Base-by-base conservation (phyloP, 108 stramenopile species). In the Nannochloropsis salina region DNA sequence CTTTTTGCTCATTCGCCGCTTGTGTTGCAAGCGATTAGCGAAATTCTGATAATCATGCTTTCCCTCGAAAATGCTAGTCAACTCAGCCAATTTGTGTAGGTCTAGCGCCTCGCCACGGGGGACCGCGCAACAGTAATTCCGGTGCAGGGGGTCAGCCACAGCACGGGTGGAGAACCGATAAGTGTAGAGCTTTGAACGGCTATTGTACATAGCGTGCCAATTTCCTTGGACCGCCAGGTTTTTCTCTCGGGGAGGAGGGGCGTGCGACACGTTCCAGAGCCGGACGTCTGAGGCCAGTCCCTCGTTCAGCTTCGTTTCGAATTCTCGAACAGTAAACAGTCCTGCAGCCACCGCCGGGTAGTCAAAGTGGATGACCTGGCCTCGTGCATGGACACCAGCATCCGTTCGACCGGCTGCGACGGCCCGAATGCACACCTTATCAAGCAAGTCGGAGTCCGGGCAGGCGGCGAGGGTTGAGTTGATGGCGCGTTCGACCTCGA, bases 11-110 rank as follows among this genome's bases (percentile, higher is more conserved):
- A 42, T 84, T 22, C 42, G 45, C 45, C 41, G 18, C 12, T 84
- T 81, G 43, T 84, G 80, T 40, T 85, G 80, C 18, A 45, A 42
- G 20, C 86, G 83, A 61, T 90, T 90, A n/a, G 88, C 88, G 45
- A 92, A 92, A 20, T 85, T 83, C 22, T 40, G 42, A 40, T 90
- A 92, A 86, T 92, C 90, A 83, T 90, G 90, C 44, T 79, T 80
- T 6, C 91, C 91, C 40, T 85, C 84, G 74, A 89, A 90, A 42
- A 45, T 10, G 8, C 42, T 18, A 9, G 90, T 42, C 45, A 80
- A 41, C 11, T 15, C 42, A 21, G 5, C 2, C 9, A 91, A 12
- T 41, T 15, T 80, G n/a, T 88, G 87, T 31, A 80, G 42, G 87
- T 91, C 89, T 11, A 88, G 9, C 21, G 18, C 22, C 9, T 42